Conservation (phyloP, 768 basidiomycete genomes). For the Paxillus rubicundulus region DNA sequence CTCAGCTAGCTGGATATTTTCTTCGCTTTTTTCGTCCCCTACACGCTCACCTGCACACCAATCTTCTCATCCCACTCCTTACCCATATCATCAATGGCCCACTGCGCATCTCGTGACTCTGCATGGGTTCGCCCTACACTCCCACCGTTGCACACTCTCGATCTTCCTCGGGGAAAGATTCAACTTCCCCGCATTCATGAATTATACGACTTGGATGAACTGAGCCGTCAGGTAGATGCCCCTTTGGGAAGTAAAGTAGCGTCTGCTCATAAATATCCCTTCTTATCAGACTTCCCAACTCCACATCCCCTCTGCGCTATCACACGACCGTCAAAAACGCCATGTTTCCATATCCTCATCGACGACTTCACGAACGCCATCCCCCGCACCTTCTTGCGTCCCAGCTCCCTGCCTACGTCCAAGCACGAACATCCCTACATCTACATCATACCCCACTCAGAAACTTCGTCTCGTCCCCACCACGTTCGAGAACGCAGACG, state of each 20-base stretch:
- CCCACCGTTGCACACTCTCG: conserved; percentile 50
- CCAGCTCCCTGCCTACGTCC: conserved; percentile 14
- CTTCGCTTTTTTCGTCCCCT: background rate
- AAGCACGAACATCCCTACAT: conserved; percentile 16
- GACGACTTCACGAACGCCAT: conserved; percentile 39
- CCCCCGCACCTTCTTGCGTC: conserved; percentile 30
- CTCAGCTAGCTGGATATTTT: conserved; percentile 15
- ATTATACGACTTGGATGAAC: conserved; percentile 10
- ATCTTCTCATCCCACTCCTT: background rate
- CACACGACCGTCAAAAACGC: conserved; percentile 19
- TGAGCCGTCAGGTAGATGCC: conserved; percentile 11
- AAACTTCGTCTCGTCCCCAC: conserved; percentile 48
- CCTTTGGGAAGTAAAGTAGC: background rate
- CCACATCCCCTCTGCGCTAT: background rate
- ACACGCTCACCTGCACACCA: background rate
- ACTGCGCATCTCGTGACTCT: conserved; percentile 17
- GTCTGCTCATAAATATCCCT: background rate
- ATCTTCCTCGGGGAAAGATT: conserved; percentile 28
- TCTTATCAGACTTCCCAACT: background rate
- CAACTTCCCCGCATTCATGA: conserved; percentile 10
- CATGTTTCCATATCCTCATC: conserved; percentile 41
- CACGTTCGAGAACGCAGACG: conserved; percentile 51
- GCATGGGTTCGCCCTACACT: conserved; percentile 46
- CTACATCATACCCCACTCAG: conserved; percentile 10
- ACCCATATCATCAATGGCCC: conserved; percentile 7